Percentiles rank a stretch among this genome's conserved stretches.
Conservation (phyloP, 2,329 filamentous ascomycete species). For the Didymella segeticola region DNA sequence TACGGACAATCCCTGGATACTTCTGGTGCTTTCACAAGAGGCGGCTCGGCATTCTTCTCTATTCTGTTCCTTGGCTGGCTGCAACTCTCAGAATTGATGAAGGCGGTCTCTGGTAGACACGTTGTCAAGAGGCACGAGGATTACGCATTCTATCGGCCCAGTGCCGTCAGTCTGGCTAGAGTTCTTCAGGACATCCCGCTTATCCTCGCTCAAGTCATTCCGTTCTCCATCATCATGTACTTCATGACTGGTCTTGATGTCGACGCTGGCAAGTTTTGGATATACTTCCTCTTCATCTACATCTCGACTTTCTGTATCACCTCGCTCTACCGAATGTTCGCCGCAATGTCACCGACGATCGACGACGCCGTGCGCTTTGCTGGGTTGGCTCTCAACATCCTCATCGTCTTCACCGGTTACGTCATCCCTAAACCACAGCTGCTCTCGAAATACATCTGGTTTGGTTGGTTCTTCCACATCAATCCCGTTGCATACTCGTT, state of each 20-base stretch:
- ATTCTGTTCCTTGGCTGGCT: constrained; percentile 73
- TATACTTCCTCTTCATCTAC: constrained; percentile 70
- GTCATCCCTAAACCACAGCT: constrained; percentile 70
- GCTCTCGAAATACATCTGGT: constrained; percentile 68
- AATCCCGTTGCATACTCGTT: constrained; percentile 66
- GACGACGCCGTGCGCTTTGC: constrained; percentile 71
- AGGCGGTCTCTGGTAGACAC: constrained; percentile 72
- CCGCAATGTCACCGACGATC: constrained; percentile 67
- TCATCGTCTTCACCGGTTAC: constrained; percentile 71
- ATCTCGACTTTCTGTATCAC: constrained; percentile 68
- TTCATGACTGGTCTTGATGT: constrained; percentile 68
- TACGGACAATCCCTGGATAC: constrained; percentile 69
- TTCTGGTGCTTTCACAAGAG: constrained; percentile 67
- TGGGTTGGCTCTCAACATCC: constrained; percentile 67
- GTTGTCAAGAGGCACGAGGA: constrained; percentile 73
- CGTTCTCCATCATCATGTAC: constrained; percentile 69
- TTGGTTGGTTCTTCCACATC: constrained; percentile 58
- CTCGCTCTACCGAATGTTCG: constrained; percentile 71
- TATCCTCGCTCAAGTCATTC: constrained; percentile 63
- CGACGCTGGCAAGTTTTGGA: constrained; percentile 69
- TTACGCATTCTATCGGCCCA: constrained; percentile 74
- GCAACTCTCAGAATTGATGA: constrained; percentile 79
- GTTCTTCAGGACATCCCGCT: constrained; percentile 69
- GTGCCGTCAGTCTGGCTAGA: constrained; percentile 67
- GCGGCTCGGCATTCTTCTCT: constrained; percentile 70